Evolutionary conservation across 805 yeast species (phyloP), one percentile per base, ranked within the genome.

Genomic region (Pichia californica): DNA sequence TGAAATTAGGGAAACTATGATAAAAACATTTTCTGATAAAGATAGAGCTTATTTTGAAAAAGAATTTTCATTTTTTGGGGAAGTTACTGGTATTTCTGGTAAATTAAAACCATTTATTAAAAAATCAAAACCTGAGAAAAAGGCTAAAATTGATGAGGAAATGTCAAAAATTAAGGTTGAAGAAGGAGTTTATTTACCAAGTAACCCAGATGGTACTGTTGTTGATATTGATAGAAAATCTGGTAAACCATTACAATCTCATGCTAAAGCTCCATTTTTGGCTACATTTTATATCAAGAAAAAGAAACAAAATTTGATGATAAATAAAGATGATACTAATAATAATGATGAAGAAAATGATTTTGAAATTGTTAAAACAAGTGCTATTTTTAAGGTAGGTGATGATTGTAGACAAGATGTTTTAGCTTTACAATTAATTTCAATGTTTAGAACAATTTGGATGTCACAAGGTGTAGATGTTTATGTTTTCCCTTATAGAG

Each of bases 401-500:
- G 99, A 93, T 67, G 99, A 93, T 65, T 91, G 98, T 69, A 77
- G 99, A 53, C 99, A 93, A 64, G 99, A 93, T 66, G 91, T 93
- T 39, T 73, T 93, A 52, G 97, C 96, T 0, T 69, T 93, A 46
- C 99, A 93, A 60, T 70, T 93, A 57, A 83, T 94, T 45, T 83
- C 96, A 4, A 81, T 93, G 30, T 93, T 94, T 71, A 76, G 95
- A 55, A 80, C 91, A 35, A 86, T 93, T 41, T 93, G 96, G 94
- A 77, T 79, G 49, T 75, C 78, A 50, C 79, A 85, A 11, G 98
- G 98, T 1, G 70, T 93, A 49, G 98, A 93, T 61, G 75, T 91
- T 34, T 93, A 73, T 63, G 94, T 93, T 21, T 94, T 78, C 66
- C 99, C 99, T 1, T 77, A 93, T 64, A 70, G 97, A 52, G 99